A percentile compares a stretch with the other conserved stretches of the same genome.
phyloP scores from a whole-genome alignment of 176 grass and related monocot species.

The Avena atlantica region DNA sequence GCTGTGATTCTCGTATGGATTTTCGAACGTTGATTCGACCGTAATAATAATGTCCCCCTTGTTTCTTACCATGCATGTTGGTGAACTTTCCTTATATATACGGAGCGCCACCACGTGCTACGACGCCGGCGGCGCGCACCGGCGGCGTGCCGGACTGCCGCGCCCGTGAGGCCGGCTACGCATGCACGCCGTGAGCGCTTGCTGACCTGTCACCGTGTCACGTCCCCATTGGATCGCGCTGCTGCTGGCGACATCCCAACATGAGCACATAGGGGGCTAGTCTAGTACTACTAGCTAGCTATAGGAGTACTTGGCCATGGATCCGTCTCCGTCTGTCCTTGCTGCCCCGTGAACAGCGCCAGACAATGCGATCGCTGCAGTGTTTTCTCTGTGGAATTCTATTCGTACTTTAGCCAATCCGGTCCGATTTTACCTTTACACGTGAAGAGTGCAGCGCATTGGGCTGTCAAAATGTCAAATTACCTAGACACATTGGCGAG shows the following conservation, averaged over 20 bases:
- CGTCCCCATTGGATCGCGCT: not conserved
- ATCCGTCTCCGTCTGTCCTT: not conserved
- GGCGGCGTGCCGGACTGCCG: not conserved
- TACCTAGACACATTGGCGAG: too few species aligned
- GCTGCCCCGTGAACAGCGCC: too few species aligned
- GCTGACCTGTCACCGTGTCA: not conserved
- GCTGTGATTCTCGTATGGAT: not conserved
- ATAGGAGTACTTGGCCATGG: too few species aligned
- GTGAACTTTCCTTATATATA: not conserved
- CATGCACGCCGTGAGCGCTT: too few species aligned
- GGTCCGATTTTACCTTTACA: too few species aligned
- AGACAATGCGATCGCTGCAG: too few species aligned
- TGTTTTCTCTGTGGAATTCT: too few species aligned
- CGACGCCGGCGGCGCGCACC: not conserved
- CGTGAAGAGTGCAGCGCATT: too few species aligned
- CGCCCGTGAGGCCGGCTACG: not conserved
- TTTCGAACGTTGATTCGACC: not conserved
- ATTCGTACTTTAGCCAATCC: too few species aligned
- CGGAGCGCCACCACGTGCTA: not conserved
- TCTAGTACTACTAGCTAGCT: too few species aligned
- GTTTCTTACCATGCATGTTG: not conserved
- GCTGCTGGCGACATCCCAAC: not conserved
- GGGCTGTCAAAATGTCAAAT: too few species aligned
- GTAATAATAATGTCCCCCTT: not conserved
- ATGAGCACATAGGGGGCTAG: too few species aligned